Base-by-base conservation (phyloP, 192 early-diverging fungal genomes). In the Gamsiella multidivaricata region DNA sequence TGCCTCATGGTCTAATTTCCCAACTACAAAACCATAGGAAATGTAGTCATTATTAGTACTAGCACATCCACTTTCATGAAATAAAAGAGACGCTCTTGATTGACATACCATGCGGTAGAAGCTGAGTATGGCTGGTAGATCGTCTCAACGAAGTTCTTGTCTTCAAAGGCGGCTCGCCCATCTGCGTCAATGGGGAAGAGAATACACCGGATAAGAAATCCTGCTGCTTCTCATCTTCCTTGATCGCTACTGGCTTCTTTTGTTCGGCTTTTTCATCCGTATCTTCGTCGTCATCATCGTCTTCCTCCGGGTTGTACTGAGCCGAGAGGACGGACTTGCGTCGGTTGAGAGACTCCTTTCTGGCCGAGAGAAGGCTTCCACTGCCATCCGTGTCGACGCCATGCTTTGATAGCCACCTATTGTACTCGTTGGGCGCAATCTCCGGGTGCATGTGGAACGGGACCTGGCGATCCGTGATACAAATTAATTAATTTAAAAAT, bases 381-480 rank as follows among this genome's bases (percentile, higher is more conserved):
- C 36, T 50, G 7, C 39, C 55, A 43, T 26, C 59, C 14, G 74
- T 56, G 20, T 69, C 65, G 15, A 78, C 74, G 4, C 75, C 75
- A 57, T 80, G 81, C 56, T 65, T 74, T 20, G 47, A 51, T 50
- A 83, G 60, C 81, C 81, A 83, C 31, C 61, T 83, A 33, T 73
- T 79, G 60, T 80, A 83, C 62, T 79, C 81, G 61, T 83, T 83
- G 34, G 81, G 81, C 11, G 81, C 81, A 70, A 83, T 83, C 45
- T 83, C 81, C 32, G 81, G 81, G 45, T 83, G 81, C 28, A 74
- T 52, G 60, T 83, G 81, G 56, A 79, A 78, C 31, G 81, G 81
- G 46, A 78, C 74, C 74, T 78, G 43, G 29, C 8, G 9, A 25
- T 18, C 15, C 26, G 7, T 22, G 12, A 25, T 42, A 33, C 33